phyloP scores from a whole-genome alignment of 2,329 filamentous ascomycete genomes.

The Xylaria polymorpha region DNA sequence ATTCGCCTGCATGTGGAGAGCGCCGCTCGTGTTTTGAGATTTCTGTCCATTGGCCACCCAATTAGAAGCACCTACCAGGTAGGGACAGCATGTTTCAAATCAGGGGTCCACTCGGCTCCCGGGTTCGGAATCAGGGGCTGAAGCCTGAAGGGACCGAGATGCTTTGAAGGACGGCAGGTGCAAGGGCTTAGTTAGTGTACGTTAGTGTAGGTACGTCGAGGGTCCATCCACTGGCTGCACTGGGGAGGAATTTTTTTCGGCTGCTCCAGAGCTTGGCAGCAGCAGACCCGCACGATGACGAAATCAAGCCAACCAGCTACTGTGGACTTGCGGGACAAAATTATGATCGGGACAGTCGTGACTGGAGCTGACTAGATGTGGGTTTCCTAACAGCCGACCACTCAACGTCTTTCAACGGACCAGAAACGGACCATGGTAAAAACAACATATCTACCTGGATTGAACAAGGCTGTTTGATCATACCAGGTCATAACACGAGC shows the following conservation, averaged over 20 bases:
- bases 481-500: neutral
- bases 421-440: neutral
- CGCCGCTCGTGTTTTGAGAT: constrained; percentile 30
- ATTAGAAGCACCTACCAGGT: constrained; percentile 16
- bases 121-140: constrained; percentile 21
- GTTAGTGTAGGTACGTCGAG: too few species aligned
- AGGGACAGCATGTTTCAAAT: constrained; percentile 29
- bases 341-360: constrained; percentile 13
- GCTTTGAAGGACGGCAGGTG: neutral
- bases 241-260: constrained; percentile 10
- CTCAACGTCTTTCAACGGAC: neutral
- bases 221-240: neutral
- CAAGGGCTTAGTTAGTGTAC: constrained; percentile 2
- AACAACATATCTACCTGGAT: neutral
- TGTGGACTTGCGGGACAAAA: constrained; percentile 14
- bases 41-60: constrained; percentile 12
- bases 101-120: constrained; percentile 20
- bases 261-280: neutral
- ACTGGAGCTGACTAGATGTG: neutral
- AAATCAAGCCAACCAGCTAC: constrained; percentile 9
- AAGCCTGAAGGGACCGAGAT: neutral
- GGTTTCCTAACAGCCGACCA: neutral
- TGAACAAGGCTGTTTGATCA: neutral
- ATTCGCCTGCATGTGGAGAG: constrained; percentile 6
- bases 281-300: constrained; percentile 32